phyloP scores from a whole-genome alignment of 768 basidiomycete species.

The Boletus rubescentipes region DNA sequence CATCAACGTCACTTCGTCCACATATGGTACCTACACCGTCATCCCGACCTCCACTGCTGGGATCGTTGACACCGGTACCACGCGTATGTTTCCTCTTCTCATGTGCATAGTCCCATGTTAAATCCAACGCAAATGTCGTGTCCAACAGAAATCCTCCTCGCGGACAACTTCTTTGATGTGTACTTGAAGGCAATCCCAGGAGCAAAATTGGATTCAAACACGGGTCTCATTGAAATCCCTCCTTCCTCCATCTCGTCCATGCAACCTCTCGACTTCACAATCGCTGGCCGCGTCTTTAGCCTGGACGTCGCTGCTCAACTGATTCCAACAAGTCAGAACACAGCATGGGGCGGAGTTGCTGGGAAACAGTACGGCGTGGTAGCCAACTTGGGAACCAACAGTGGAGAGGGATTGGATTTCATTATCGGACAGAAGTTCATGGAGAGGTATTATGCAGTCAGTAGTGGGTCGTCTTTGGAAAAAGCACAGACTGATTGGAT shows the following conservation, averaged over 20 bases:
- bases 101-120: not conserved
- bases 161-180: conserved; percentile 15
- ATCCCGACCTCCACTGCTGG: conserved; percentile 26
- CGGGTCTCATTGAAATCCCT: conserved; percentile 20
- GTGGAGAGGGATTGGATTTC: not conserved
- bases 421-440: not conserved
- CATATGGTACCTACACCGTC: conserved; percentile 13
- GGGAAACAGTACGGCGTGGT: conserved; percentile 14
- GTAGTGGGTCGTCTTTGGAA: not conserved
- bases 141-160: conserved; percentile 22
- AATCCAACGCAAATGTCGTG: not conserved
- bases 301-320: conserved; percentile 24
- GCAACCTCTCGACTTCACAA: conserved; percentile 14
- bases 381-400: not conserved
- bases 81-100: conserved; percentile 7
- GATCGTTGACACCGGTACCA: conserved; percentile 31
- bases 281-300: conserved; percentile 5
- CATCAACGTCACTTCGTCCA: conserved; percentile 22
- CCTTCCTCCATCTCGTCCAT: conserved; percentile 13
- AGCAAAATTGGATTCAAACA: not conserved
- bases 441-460: conserved; percentile 9
- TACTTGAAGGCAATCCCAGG: conserved; percentile 20
- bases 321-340: conserved; percentile 17
- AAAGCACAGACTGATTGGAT: not conserved
- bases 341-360: conserved; percentile 8